These are phyloP conservation scores for Nothophaeocryptopus gaeumannii DNA, from an alignment of 2,329 filamentous ascomycete species.

Conservation along the genomic window DNA sequence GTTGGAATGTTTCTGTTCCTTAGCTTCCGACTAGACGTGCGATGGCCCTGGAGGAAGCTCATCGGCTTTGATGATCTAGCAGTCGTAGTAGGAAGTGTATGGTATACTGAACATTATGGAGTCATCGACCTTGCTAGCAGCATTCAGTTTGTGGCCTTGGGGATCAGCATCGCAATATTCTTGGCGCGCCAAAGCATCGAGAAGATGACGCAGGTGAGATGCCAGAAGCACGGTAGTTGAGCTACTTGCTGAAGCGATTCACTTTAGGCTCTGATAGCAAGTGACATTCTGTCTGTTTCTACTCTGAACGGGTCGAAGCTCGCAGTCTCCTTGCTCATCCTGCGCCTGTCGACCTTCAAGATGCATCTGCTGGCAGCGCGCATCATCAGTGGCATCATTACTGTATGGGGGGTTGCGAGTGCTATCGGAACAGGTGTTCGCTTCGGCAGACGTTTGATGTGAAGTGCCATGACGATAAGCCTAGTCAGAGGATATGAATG, in stretches of 20 bases:
- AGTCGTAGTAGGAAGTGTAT: slow-evolving; percentile 14
- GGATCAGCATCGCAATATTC: slow-evolving; percentile 11
- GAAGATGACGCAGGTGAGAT: not conserved
- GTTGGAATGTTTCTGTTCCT: slow-evolving; percentile 16
- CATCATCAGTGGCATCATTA: slow-evolving; percentile 10
- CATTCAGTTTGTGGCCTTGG: slow-evolving; percentile 10
- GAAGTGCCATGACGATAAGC: slow-evolving; percentile 13
- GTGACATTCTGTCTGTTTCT: slow-evolving; percentile 13
- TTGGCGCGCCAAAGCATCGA: slow-evolving; percentile 3
- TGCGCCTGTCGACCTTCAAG: slow-evolving; percentile 18
- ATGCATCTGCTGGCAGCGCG: slow-evolving; percentile 11
- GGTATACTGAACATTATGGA: not conserved
- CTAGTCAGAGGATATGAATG: not conserved
- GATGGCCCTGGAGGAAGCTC: slow-evolving; percentile 19
- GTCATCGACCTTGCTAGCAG: not conserved
- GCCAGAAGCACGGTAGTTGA: not conserved
- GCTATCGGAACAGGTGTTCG: not conserved
- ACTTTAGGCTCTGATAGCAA: slow-evolving; percentile 9
- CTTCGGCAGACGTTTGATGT: slow-evolving; percentile 18
- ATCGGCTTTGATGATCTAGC: slow-evolving; percentile 16
- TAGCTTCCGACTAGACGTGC: slow-evolving; percentile 10
- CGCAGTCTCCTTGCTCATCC: slow-evolving; percentile 17
- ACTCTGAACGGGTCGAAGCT: slow-evolving; percentile 18
- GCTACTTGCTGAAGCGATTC: not conserved
- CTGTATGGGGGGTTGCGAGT: slow-evolving; percentile 8